Conservation (phyloP, 805 yeast species). For the Metschnikowia noctiluminum region DNA sequence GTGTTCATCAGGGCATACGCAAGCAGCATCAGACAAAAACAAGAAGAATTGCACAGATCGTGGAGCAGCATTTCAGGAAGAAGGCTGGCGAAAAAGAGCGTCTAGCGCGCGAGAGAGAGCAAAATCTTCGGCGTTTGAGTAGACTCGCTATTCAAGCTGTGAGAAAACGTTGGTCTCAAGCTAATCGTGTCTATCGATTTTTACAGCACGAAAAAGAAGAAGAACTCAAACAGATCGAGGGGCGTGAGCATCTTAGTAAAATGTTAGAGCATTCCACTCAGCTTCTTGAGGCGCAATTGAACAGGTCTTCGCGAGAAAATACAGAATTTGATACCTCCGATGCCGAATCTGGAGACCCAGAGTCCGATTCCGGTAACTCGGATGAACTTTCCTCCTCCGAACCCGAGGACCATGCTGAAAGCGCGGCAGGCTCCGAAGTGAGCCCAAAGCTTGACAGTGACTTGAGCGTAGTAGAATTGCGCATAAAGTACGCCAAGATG, state of each 20-base stretch:
- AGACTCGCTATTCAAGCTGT: constrained; percentile 80
- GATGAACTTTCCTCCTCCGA: constrained; percentile 20
- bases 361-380: constrained; percentile 14
- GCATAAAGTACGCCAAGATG: constrained; percentile 51
- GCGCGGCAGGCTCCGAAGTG: neutral
- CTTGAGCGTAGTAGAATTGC: constrained; percentile 53
- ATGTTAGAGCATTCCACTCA: constrained; percentile 91
- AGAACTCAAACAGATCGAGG: constrained; percentile 72
- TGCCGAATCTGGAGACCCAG: constrained; percentile 22
- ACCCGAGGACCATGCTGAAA: constrained; percentile 14
- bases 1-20: constrained; percentile 62
- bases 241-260: constrained; percentile 81
- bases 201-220: constrained; percentile 76
- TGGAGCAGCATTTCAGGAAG: constrained; percentile 83
- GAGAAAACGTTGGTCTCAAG: constrained; percentile 85
- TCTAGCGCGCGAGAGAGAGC: constrained; percentile 69
- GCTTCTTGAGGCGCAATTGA: constrained; percentile 79
- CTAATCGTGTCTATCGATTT: constrained; percentile 73
- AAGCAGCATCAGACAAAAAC: constrained; percentile 57
- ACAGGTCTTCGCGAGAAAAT: constrained; percentile 27
- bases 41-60: constrained; percentile 60
- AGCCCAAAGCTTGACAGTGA: constrained; percentile 40
- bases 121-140: constrained; percentile 66
- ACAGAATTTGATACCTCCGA: constrained; percentile 24
- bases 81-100: constrained; percentile 87